Base-by-base conservation (phyloP, 495 filamentous ascomycete genomes). In the Sporormia fimetaria region DNA sequence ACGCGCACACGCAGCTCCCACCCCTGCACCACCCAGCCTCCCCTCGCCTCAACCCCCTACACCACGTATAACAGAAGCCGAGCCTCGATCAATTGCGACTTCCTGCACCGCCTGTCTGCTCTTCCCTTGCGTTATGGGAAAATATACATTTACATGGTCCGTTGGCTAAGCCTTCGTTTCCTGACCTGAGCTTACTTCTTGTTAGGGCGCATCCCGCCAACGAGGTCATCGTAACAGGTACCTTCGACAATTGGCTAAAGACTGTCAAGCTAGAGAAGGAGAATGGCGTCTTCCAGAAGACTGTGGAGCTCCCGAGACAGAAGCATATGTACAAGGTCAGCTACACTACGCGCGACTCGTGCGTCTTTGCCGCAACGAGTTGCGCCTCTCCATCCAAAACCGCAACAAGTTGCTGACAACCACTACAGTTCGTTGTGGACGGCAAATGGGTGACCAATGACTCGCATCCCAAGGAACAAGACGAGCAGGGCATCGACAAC, bases 161-260 rank as follows among this genome's bases (percentile, higher is more conserved):
- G 54, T 51, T 17, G 29, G 21, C 18, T 16, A 15, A 30, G n/a
- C 20, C 33, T 18, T 33, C 11, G 17, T 14, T 15, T 2, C 18
- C 29, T 21, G 31, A n/a, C 33, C 27, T 31, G 21, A 28, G 9
- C 42, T 47, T 26, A 32, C 41, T 18, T 33, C 4, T 11, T 6
- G 21, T 5, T 27, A 56, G 84, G 84, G 73, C 76, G 48, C 75
- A 85, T 56, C 56, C 68, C 47, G 85, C 82, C 45, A 69, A 71
- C 45, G 86, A 94, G 58, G 90, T 98, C 49, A 87, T 80, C 60
- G 90, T 98, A 43, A 94, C 87, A 5, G 90, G 90, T 55, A 88
- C 82, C 33, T 98, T 96, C 58, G 88, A 98, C 61, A 73, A 86
- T 65, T 98, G 90, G 90, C 67, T 72, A 31, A 83, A 85, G 68